These are phyloP conservation scores for Verticillium longisporum DNA, from an alignment of 2,329 filamentous ascomycete species.

Conservation along the genomic window DNA sequence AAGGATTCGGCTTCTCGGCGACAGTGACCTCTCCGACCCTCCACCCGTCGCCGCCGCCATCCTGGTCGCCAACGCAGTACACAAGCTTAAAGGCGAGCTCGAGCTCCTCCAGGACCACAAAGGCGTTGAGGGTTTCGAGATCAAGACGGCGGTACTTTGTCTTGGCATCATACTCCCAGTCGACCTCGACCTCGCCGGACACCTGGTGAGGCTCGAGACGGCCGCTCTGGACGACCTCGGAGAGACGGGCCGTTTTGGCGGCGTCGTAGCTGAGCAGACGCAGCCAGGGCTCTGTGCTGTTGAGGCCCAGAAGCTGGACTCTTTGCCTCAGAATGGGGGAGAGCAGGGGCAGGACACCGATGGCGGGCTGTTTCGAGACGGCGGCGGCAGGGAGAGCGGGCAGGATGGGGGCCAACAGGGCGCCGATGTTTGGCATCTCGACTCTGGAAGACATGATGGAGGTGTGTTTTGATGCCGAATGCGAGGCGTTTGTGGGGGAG, in stretches of 20 bases:
- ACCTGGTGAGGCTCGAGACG: slow-evolving; percentile 72
- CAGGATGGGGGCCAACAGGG: slow-evolving; percentile 49
- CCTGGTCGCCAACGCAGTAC: slow-evolving; percentile 60
- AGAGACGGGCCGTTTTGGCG: slow-evolving; percentile 47
- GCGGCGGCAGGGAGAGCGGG: slow-evolving; percentile 53
- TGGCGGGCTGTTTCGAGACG: slow-evolving; percentile 49
- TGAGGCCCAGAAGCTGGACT: slow-evolving; percentile 56
- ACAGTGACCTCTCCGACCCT: slow-evolving; percentile 63
- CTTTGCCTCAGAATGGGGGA: slow-evolving; percentile 61
- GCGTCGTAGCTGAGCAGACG: slow-evolving; percentile 64
- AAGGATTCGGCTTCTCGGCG: slow-evolving; percentile 50
- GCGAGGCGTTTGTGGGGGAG: slow-evolving; percentile 4
- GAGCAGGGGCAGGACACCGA: slow-evolving; percentile 50
- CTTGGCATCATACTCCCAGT: slow-evolving; percentile 58
- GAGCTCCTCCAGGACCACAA: slow-evolving; percentile 55
- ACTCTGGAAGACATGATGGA: slow-evolving; percentile 2
- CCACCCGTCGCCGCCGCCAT: slow-evolving; percentile 60
- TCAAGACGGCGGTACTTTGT: slow-evolving; percentile 63
- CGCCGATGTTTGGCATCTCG: slow-evolving; percentile 27
- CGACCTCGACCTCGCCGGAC: slow-evolving; percentile 72
- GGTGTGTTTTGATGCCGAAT: not conserved
- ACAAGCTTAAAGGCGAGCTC: slow-evolving; percentile 59
- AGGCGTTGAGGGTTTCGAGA: slow-evolving; percentile 65
- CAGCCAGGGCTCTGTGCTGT: slow-evolving; percentile 63
- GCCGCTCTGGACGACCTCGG: slow-evolving; percentile 54